Percentiles rank a stretch among this genome's conserved stretches.
phyloP scores from a whole-genome alignment of 2,329 filamentous ascomycete species.

The Rutstroemia sp. region DNA sequence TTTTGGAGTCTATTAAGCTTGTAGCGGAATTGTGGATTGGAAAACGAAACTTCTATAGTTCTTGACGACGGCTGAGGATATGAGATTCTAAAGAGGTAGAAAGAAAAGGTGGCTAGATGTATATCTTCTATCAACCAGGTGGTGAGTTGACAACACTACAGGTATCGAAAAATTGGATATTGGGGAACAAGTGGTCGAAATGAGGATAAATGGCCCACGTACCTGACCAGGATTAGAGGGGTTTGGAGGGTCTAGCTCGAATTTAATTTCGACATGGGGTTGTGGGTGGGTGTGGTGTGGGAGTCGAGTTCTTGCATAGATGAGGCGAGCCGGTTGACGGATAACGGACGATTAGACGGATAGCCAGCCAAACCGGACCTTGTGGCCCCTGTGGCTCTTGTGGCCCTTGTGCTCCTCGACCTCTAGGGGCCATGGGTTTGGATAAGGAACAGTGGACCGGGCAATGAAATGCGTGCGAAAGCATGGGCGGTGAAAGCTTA shows the following conservation, averaged over 20 bases:
- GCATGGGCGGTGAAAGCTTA: constrained; percentile 5
- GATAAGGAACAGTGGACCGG: too few relatives aligned
- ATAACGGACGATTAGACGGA: too few relatives aligned
- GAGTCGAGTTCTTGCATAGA: too few relatives aligned
- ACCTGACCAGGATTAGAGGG: neutral
- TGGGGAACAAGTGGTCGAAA: neutral
- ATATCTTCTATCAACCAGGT: neutral
- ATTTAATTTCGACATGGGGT: neutral
- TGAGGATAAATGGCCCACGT: neutral
- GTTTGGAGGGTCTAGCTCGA: neutral
- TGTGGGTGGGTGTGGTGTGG: neutral
- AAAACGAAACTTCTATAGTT: neutral
- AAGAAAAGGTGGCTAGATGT: neutral
- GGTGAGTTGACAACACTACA: neutral
- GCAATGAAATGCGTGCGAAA: too few relatives aligned
- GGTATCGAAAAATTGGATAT: neutral
- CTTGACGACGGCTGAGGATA: neutral
- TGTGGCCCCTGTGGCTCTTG: too few relatives aligned
- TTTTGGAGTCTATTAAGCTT: neutral
- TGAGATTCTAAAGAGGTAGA: neutral
- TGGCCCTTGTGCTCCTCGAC: too few relatives aligned
- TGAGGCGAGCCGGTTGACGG: too few relatives aligned
- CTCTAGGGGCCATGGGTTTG: too few relatives aligned
- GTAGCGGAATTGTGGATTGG: neutral
- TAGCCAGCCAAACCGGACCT: too few relatives aligned